These are phyloP conservation scores for Amoebophrya sp. DNA, from an alignment of 169 alveolate genomes.

Conservation along the genomic window DNA sequence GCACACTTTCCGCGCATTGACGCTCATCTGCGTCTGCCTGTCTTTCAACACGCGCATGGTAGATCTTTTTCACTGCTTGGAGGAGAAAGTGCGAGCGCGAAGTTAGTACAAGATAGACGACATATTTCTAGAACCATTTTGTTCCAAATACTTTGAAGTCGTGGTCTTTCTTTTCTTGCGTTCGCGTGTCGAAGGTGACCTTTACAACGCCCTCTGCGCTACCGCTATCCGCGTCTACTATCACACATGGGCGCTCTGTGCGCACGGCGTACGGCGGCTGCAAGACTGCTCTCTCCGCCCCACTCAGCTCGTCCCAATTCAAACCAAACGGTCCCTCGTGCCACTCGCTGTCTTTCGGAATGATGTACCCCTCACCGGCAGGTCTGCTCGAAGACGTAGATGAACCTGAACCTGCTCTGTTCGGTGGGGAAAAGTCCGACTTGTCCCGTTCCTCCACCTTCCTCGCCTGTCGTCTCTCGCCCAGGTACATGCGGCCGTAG, in stretches of 20 bases:
- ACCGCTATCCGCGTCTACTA: not conserved
- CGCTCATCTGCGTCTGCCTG: too few relatives aligned
- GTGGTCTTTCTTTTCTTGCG: not conserved
- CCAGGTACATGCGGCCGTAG: not conserved
- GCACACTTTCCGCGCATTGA: too few relatives aligned
- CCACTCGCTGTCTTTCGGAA: not conserved
- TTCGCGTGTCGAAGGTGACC: not conserved
- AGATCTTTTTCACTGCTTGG: too few relatives aligned
- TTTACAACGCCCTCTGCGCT: not conserved
- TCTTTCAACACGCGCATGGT: too few relatives aligned
- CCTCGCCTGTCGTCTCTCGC: not conserved
- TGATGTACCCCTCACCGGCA: too few relatives aligned
- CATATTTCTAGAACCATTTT: not conserved
- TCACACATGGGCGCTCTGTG: not conserved
- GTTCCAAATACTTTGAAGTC: not conserved
- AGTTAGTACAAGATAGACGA: too few relatives aligned
- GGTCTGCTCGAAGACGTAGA: too few relatives aligned
- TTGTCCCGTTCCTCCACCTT: not conserved
- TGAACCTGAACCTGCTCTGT: too few relatives aligned
- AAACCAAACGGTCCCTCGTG: not conserved
- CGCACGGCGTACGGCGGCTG: not conserved
- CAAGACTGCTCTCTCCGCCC: not conserved
- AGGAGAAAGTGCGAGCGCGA: too few relatives aligned
- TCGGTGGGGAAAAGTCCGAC: not conserved
- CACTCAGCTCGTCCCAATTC: not conserved